phyloP scores from a whole-genome alignment of 2,329 filamentous ascomycete genomes.

The Tolypocladium endophyticum region DNA sequence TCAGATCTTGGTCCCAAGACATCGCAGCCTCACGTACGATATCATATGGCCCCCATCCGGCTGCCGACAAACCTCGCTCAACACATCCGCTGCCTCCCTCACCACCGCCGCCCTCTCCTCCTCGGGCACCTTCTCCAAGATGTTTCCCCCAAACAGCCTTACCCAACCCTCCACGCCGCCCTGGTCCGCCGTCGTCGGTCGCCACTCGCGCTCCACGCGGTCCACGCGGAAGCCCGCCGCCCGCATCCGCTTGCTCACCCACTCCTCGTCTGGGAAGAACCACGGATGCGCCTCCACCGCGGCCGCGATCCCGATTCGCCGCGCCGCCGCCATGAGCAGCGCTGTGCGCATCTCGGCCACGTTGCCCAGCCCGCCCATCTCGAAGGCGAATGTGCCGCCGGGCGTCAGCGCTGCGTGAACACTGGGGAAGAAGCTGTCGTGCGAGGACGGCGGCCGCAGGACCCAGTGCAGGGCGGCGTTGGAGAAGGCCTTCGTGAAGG shows the following conservation, averaged over 20 bases:
- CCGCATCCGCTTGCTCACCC: slow-evolving; percentile 37
- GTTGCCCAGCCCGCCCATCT: slow-evolving; percentile 64
- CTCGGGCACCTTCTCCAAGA: neutral
- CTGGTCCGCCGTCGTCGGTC: slow-evolving; percentile 47
- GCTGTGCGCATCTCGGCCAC: slow-evolving; percentile 51
- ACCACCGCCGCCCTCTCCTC: neutral
- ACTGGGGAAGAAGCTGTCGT: neutral
- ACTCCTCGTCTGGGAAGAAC: slow-evolving; percentile 60
- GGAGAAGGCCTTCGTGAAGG: neutral
- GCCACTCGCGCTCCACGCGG: slow-evolving; percentile 50
- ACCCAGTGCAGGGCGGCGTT: neutral
- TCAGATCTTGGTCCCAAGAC: neutral
- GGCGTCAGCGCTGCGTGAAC: slow-evolving; percentile 13
- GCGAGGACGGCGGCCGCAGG: neutral
- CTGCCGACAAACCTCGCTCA: neutral
- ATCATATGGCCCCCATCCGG: neutral
- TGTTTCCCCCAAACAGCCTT: slow-evolving; percentile 39
- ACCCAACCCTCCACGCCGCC: slow-evolving; percentile 58
- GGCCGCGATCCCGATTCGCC: slow-evolving; percentile 37
- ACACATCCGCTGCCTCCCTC: neutral
- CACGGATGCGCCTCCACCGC: slow-evolving; percentile 48
- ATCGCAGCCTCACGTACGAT: neutral
- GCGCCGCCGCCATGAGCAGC: slow-evolving; percentile 40
- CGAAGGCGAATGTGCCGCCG: slow-evolving; percentile 51
- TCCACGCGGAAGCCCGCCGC: slow-evolving; percentile 39